Evolutionary conservation across 352 stramenopile species (phyloP).

Genomic region (Phytopythium helicoides): DNA sequence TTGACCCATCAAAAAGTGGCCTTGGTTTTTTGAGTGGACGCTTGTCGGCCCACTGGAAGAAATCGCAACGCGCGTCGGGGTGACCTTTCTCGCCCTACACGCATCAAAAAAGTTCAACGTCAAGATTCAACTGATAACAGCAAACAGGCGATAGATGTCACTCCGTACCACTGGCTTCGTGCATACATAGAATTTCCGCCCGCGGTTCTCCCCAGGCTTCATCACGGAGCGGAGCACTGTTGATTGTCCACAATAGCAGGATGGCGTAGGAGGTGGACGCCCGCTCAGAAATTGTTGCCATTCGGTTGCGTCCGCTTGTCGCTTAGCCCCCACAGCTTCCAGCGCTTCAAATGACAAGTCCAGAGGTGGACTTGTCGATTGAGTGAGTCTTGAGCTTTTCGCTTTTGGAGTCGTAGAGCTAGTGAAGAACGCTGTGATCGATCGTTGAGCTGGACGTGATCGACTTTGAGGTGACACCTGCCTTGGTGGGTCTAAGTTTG

Average conservation of each 20-base stretch:
- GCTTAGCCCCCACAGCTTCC: conserved; percentile 22
- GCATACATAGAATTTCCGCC: conserved; percentile 86
- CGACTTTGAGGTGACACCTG: background rate
- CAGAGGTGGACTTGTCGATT: background rate
- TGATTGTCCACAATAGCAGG: conserved; percentile 64
- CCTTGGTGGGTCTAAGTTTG: conserved; percentile 2
- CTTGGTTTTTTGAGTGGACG: conserved; percentile 24
- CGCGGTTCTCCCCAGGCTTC: conserved; percentile 80
- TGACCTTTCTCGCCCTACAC: conserved; percentile 82
- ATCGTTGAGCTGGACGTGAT: conserved; percentile 12
- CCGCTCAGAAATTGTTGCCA: conserved; percentile 76
- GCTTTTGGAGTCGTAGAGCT: conserved; percentile 11
- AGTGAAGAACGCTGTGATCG: conserved; percentile 56
- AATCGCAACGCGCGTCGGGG: conserved; percentile 77
- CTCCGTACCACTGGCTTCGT: conserved; percentile 65
- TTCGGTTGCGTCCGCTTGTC: conserved; percentile 29
- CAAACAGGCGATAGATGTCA: too few species aligned
- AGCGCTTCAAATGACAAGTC: conserved; percentile 5
- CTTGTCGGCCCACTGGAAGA: conserved; percentile 78
- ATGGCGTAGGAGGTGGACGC: conserved; percentile 46
- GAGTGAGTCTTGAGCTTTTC: background rate
- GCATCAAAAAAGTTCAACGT: background rate
- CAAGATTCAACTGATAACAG: background rate
- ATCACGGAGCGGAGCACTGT: conserved; percentile 74
- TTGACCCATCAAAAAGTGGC: too few species aligned